Conservation (phyloP, 768 basidiomycete species). For the Lentinula boryana region DNA sequence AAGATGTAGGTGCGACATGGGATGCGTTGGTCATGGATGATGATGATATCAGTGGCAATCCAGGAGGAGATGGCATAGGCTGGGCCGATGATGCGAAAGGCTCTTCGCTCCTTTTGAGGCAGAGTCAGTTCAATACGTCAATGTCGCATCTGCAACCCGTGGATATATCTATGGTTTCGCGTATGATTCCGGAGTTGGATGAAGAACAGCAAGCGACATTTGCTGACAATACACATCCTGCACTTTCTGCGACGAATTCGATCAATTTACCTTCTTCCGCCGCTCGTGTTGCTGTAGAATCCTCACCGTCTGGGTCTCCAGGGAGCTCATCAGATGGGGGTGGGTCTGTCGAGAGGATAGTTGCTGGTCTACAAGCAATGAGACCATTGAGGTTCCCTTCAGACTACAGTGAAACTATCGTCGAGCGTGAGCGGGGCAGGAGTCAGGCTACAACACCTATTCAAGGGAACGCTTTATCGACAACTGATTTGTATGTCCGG, state of each 20-base stretch:
- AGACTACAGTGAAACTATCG: background rate
- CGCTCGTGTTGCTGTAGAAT: constrained; percentile 7
- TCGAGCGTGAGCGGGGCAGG: constrained; percentile 37
- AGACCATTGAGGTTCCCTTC: background rate
- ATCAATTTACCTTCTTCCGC: constrained; percentile 17
- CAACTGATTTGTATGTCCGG: constrained; percentile 40
- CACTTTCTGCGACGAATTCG: constrained; percentile 2
- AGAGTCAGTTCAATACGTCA: constrained; percentile 13
- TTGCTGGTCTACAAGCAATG: constrained; percentile 25
- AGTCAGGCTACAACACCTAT: constrained; percentile 49
- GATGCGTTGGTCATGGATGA: constrained; percentile 35
- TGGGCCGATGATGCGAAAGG: constrained; percentile 48
- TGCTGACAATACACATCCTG: background rate
- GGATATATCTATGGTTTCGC: constrained; percentile 39
- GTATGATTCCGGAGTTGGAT: constrained; percentile 20
- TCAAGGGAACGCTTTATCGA: constrained; percentile 35
- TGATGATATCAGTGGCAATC: constrained; percentile 7
- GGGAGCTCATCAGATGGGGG: constrained; percentile 45
- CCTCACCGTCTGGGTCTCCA: constrained; percentile 27
- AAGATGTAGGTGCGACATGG: constrained; percentile 50
- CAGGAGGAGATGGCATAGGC: constrained; percentile 33
- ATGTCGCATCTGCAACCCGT: constrained; percentile 13
- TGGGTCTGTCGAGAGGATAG: constrained; percentile 34
- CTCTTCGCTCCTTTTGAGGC: constrained; percentile 18
- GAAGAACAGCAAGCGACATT: background rate